phyloP scores from a whole-genome alignment of 1,139 yeast genomes.

The Pichia sp. region DNA sequence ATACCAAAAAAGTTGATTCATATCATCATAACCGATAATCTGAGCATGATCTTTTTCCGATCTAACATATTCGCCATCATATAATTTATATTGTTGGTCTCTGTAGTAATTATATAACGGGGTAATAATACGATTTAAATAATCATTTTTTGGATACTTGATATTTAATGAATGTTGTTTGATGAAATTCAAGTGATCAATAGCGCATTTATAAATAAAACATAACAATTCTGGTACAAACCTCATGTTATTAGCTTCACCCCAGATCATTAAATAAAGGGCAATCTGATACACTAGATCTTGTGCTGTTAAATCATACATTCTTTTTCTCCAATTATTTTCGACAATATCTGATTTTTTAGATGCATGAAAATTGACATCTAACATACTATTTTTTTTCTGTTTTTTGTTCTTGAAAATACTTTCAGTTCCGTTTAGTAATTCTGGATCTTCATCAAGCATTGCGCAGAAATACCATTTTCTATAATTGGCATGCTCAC shows the following conservation, averaged over 20 bases:
- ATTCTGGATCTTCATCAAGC: constrained; percentile 74
- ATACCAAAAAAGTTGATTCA: constrained; percentile 82
- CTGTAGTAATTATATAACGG: constrained; percentile 41
- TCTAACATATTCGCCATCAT: constrained; percentile 39
- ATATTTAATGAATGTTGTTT: constrained; percentile 15
- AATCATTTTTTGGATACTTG: constrained; percentile 27
- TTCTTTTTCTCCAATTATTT: constrained; percentile 73
- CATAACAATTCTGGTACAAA: constrained; percentile 87
- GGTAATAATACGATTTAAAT: constrained; percentile 37
- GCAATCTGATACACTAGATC: constrained; percentile 91
- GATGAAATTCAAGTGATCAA: constrained; percentile 53
- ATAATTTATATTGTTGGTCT: constrained; percentile 37
- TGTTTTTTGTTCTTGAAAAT: constrained; percentile 43
- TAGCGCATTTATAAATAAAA: constrained; percentile 89
- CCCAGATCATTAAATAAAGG: constrained; percentile 88
- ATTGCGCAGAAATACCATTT: constrained; percentile 97
- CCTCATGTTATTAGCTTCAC: constrained; percentile 96
- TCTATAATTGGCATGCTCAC: constrained; percentile 82
- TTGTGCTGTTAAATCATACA: constrained; percentile 61
- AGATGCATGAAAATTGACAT: constrained; percentile 53
- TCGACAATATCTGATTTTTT: constrained; percentile 59
- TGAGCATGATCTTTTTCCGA: constrained; percentile 61
- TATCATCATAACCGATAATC: constrained; percentile 79
- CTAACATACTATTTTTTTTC: constrained; percentile 32
- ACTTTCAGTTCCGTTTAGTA: constrained; percentile 30